phyloP scores from a whole-genome alignment of 345 rosid species.

The Brassica nigra region DNA sequence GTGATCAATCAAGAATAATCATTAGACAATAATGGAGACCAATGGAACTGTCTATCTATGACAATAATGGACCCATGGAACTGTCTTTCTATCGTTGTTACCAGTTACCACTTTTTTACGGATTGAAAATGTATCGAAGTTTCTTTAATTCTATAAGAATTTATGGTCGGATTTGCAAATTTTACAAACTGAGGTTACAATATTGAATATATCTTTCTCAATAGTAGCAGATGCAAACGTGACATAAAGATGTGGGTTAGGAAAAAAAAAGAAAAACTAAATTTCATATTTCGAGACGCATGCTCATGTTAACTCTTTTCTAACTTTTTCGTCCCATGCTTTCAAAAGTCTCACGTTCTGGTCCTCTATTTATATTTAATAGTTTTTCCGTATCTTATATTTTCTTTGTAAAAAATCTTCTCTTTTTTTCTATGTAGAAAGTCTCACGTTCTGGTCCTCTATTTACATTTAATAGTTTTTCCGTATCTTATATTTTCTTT shows the following conservation, averaged over 20 bases:
- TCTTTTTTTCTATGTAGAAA: not conserved
- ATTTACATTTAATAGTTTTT: not conserved
- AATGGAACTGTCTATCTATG: not conserved
- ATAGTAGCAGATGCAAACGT: constrained; percentile 3
- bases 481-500: not conserved
- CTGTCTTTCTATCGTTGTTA: not conserved
- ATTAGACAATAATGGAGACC: not conserved
- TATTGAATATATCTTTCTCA: not conserved
- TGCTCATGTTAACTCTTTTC: not conserved
- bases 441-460: constrained; percentile 7
- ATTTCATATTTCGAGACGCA: constrained; percentile 21
- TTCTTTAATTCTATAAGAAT: not conserved
- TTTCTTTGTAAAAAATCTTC: not conserved
- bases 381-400: not conserved
- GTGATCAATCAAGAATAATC: not conserved
- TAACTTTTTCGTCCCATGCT: constrained; percentile 8
- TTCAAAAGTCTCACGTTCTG: constrained; percentile 8
- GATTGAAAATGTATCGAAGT: not conserved
- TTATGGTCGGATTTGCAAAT: not conserved
- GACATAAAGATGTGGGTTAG: constrained; percentile 15
- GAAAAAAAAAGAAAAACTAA: not conserved
- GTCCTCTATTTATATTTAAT: not conserved
- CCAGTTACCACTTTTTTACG: not conserved
- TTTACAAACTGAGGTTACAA: not conserved
- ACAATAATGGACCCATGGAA: constrained; percentile 4